Evolutionary conservation across 148 eudicot species (phyloP).

Genomic region (Amaranthus cruentus): DNA sequence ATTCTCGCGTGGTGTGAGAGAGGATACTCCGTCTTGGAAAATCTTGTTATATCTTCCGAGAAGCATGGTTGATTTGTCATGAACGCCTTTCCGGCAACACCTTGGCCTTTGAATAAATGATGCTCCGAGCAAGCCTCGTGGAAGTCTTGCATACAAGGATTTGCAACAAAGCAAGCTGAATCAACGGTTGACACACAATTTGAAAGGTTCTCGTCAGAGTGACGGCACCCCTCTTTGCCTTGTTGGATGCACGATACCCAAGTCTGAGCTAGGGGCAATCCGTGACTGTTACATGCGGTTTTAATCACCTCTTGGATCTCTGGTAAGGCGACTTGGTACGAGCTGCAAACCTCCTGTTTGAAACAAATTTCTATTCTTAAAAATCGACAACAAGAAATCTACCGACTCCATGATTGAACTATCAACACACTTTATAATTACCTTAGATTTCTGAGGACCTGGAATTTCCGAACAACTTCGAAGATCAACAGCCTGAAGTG

Average conservation of each 20-base stretch:
- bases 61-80: constrained; percentile 73
- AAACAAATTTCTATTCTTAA: not conserved
- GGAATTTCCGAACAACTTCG: constrained; percentile 55
- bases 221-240: constrained; percentile 70
- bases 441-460: constrained; percentile 45
- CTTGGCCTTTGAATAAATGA: constrained; percentile 79
- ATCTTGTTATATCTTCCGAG: constrained; percentile 51
- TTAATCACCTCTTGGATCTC: constrained; percentile 66
- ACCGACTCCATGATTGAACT: not conserved
- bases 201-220: constrained; percentile 57
- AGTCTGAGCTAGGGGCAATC: constrained; percentile 78
- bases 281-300: constrained; percentile 58
- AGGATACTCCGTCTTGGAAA: constrained; percentile 68
- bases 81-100: constrained; percentile 75
- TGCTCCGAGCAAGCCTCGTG: constrained; percentile 87
- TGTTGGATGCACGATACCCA: constrained; percentile 82
- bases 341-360: constrained; percentile 39
- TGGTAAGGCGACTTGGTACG: constrained; percentile 64
- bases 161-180: constrained; percentile 60
- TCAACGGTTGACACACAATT: constrained; percentile 66
- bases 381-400: constrained; percentile 1
- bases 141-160: constrained; percentile 48
- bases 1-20: constrained; percentile 84
- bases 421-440: constrained; percentile 22
- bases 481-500: constrained; percentile 78